These are phyloP conservation scores for Hypholoma sublateritium DNA, from an alignment of 768 basidiomycete species.

Conservation along the genomic window DNA sequence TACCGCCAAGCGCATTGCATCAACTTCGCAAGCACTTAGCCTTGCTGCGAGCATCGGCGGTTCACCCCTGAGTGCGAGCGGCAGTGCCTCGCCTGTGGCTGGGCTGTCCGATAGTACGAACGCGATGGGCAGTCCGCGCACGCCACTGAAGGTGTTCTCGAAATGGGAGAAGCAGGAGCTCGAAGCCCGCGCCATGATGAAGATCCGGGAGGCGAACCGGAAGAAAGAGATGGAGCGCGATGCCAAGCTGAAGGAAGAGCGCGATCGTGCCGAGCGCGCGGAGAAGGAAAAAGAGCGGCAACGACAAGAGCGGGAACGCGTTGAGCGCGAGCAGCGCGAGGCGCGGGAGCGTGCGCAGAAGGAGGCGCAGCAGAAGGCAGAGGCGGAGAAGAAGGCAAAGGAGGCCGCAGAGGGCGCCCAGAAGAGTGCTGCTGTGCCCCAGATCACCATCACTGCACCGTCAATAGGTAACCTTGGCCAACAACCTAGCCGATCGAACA, in stretches of 20 bases:
- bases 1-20: constrained; percentile 35
- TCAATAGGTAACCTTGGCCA: not conserved
- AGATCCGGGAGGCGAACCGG: constrained; percentile 53
- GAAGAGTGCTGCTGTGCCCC: constrained; percentile 6
- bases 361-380: constrained; percentile 9
- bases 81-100: not conserved
- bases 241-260: constrained; percentile 34
- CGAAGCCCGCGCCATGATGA: constrained; percentile 77
- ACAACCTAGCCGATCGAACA: constrained; percentile 1
- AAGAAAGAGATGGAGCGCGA: constrained; percentile 47
- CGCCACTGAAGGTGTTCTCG: constrained; percentile 45
- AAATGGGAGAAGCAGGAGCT: constrained; percentile 89
- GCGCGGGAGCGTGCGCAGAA: constrained; percentile 13
- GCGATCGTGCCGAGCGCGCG: constrained; percentile 28
- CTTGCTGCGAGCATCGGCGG: constrained; percentile 18
- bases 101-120: constrained; percentile 59
- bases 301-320: constrained; percentile 28
- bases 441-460: constrained; percentile 12
- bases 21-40: constrained; percentile 45
- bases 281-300: constrained; percentile 28
- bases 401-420: constrained; percentile 15
- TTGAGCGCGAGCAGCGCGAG: constrained; percentile 21
- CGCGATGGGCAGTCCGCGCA: constrained; percentile 27
- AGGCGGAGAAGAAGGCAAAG: constrained; percentile 13
- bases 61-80: constrained; percentile 10